Percentiles rank a stretch among this genome's conserved stretches.
Evolutionary conservation across 2,329 filamentous ascomycete genomes (phyloP).

Genomic region (Arthrobotrys musiformis): DNA sequence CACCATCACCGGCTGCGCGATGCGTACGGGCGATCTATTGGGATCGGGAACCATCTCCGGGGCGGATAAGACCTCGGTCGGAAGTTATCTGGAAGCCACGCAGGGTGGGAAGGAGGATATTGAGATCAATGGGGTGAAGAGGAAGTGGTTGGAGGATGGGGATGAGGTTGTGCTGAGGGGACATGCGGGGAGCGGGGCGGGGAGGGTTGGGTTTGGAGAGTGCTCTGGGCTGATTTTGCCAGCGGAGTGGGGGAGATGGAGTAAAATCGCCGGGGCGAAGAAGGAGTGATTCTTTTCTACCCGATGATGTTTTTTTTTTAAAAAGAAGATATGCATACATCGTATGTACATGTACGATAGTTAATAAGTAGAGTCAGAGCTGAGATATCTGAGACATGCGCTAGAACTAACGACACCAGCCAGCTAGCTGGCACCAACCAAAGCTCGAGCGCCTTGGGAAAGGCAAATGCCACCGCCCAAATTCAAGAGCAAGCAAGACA

Average conservation of each 20-base stretch:
- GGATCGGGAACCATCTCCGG: slow-evolving; percentile 84
- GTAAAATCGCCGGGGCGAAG: slow-evolving; percentile 31
- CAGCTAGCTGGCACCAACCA: not conserved
- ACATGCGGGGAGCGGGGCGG: slow-evolving; percentile 71
- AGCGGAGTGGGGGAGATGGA: slow-evolving; percentile 59
- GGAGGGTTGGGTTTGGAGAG: slow-evolving; percentile 80
- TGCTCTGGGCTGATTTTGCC: slow-evolving; percentile 73
- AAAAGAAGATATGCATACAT: no score
- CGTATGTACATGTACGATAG: not conserved
- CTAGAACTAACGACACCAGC: not conserved
- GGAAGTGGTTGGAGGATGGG: slow-evolving; percentile 78
- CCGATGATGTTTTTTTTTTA: no score
- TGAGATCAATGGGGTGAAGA: slow-evolving; percentile 66
- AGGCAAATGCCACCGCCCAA: not conserved
- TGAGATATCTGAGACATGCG: slow-evolving; percentile 17
- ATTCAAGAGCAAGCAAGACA: not conserved
- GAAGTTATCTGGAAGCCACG: slow-evolving; percentile 78
- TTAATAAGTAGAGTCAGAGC: slow-evolving; percentile 1
- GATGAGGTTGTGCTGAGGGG: slow-evolving; percentile 76
- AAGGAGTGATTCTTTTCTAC: slow-evolving; percentile 27
- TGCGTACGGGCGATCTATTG: slow-evolving; percentile 78
- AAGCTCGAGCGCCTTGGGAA: not conserved
- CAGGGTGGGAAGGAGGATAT: slow-evolving; percentile 75
- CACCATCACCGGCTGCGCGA: slow-evolving; percentile 77
- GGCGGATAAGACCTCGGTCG: slow-evolving; percentile 68